Percentiles rank a stretch among this genome's conserved stretches.
These are phyloP conservation scores for Skeletonema costatum DNA, from an alignment of 108 stramenopile species.

Conservation along the genomic window DNA sequence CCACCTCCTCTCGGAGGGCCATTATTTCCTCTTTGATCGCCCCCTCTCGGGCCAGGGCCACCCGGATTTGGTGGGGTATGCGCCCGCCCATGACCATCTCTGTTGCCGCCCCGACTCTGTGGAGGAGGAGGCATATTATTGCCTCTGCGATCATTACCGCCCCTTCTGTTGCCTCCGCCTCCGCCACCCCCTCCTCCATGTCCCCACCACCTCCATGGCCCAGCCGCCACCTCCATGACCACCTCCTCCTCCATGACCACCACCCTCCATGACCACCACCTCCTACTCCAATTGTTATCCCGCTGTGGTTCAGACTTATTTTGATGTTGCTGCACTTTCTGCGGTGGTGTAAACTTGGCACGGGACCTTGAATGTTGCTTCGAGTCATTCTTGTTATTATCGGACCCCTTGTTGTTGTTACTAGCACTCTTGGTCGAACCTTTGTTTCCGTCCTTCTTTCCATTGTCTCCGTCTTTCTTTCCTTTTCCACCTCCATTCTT, in stretches of 20 bases:
- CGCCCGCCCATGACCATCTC: conserved; percentile 3
- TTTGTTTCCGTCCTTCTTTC: conserved; percentile 8
- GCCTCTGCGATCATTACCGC: conserved; percentile 14
- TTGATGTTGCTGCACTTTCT: conserved; percentile 2
- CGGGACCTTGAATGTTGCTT: not conserved
- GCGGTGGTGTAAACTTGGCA: conserved; percentile 22
- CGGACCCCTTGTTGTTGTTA: conserved; percentile 17
- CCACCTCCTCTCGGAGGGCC: conserved; percentile 13
- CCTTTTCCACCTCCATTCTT: conserved; percentile 5
- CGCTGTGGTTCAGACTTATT: not conserved
- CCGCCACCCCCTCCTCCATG: not conserved
- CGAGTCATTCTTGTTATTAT: conserved; percentile 2
- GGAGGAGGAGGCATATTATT: not conserved
- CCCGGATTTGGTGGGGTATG: conserved; percentile 4
- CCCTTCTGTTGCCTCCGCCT: not conserved
- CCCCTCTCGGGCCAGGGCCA: not conserved
- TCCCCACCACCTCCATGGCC: not conserved
- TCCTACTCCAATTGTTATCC: conserved; percentile 7
- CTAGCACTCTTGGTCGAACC: conserved; percentile 4
- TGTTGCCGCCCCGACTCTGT: not conserved
- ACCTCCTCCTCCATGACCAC: conserved; percentile 3
- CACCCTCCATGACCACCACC: conserved; percentile 5
- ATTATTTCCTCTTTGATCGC: conserved; percentile 10
- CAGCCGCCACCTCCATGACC: conserved; percentile 9
- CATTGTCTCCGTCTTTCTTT: not conserved